Base-by-base conservation (phyloP, 306 rosid genomes). In the Cicer arietinum region DNA sequence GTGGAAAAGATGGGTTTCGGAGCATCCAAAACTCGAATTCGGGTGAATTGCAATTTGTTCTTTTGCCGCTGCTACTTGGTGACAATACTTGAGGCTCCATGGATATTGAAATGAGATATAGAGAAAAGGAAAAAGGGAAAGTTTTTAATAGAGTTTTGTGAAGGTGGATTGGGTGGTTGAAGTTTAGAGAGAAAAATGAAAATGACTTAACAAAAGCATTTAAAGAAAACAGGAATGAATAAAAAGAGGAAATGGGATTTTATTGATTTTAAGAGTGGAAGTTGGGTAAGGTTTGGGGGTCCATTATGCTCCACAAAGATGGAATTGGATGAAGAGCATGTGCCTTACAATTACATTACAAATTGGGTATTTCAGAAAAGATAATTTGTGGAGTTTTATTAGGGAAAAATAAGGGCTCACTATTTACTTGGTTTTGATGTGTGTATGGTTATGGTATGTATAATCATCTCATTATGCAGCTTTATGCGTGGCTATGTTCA, bases 1-100 rank as follows among this genome's bases (percentile, higher is more conserved):
- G 90, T 0, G 96, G 96, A 48, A 74, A 86, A 56, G 96, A 90
- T 0, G 99, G 97, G 88, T 92, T 92, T 56, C 93, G 90, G 46
- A 91, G 85, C 90, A 85, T 89, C 99, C 99, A 94, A 85, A 94
- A 94, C 85, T 94, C 99, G 70, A 94, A 94, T 81, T 94, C 99
- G 16, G 97, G 96, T 46, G 99, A 94, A 74, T 78, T 82, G 18
- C 91, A 88, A 17, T 76, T 70, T 63, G 69, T 46, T 71, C 10
- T 25, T 25, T 25, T 25, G 2, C 4, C 35, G 4, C 35, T 25
- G 35, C 35, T 70, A 56, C 74, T n/a, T 6, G 85, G 82, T 2
- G 92, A 61, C 0, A 69, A 69, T 35, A 79, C 18, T 17, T 52
- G 85, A 22, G 88, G 63, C 6, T 79, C 94, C 92, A 90, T 90